Percentiles rank a stretch among this genome's conserved stretches.
Evolutionary conservation across 2,329 filamentous ascomycete genomes (phyloP).

Genomic region (Claviceps pusilla): DNA sequence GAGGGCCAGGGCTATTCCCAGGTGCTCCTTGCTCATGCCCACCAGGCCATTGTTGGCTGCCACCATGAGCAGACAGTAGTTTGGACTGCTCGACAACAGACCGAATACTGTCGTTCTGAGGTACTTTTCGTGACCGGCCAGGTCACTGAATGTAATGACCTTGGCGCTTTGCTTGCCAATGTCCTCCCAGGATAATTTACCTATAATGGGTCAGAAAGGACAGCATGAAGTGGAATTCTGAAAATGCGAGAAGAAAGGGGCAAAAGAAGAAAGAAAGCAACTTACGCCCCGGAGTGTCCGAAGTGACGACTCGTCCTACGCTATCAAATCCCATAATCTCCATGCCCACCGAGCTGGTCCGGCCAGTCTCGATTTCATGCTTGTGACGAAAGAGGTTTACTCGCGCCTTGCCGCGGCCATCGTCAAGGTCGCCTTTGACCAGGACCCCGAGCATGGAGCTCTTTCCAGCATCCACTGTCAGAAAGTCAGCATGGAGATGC

Average conservation of each 20-base stretch:
- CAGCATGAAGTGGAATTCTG: too few relatives aligned
- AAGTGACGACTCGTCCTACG: constrained; percentile 65
- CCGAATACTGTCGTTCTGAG: constrained; percentile 93
- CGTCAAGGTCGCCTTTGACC: constrained; percentile 88
- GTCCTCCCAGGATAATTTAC: constrained; percentile 82
- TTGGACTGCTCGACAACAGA: constrained; percentile 81
- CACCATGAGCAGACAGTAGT: constrained; percentile 96
- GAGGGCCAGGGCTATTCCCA: constrained; percentile 83
- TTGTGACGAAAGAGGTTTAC: constrained; percentile 96
- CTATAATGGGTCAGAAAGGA: constrained; percentile 12
- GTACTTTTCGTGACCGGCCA: constrained; percentile 92
- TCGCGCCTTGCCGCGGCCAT: constrained; percentile 82
- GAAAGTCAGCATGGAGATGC: background rate
- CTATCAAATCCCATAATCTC: constrained; percentile 97
- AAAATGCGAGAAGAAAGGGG: too few relatives aligned
- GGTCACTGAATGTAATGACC: constrained; percentile 89
- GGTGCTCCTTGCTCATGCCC: constrained; percentile 95
- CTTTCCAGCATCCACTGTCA: constrained; percentile 78
- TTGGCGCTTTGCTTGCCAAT: constrained; percentile 91
- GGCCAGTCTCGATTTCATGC: constrained; percentile 88
- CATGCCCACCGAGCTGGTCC: constrained; percentile 94
- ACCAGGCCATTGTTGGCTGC: constrained; percentile 94
- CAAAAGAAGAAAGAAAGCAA: constrained; percentile 1
- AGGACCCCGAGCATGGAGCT: constrained; percentile 90
- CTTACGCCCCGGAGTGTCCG: constrained; percentile 68